A percentile compares a stretch with the other conserved stretches of the same genome.
Conservation (phyloP, 805 yeast species). For the Schwanniomyces yamadae region DNA sequence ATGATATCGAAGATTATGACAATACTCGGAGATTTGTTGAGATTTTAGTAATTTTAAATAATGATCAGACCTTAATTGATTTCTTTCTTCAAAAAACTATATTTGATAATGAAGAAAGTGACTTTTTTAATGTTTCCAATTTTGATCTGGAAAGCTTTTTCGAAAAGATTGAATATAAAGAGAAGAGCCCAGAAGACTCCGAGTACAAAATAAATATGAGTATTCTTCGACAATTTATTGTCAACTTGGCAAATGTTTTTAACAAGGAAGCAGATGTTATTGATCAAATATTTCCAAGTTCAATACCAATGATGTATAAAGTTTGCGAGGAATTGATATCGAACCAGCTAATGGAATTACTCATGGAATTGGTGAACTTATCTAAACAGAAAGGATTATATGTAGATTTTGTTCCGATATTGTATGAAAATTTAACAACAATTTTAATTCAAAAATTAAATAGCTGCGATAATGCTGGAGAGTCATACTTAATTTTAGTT, state of each 20-base stretch:
- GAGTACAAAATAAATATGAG: constrained; percentile 9
- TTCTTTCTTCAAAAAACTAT: constrained; percentile 44
- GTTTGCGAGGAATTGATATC: constrained; percentile 47
- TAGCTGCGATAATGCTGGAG: constrained; percentile 38
- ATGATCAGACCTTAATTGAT: constrained; percentile 43
- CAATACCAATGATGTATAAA: constrained; percentile 47
- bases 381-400: constrained; percentile 30
- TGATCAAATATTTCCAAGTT: constrained; percentile 44
- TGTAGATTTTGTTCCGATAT: constrained; percentile 38
- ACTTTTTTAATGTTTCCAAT: constrained; percentile 28
- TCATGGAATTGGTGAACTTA: constrained; percentile 24
- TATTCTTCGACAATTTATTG: constrained; percentile 23
- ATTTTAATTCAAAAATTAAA: constrained; percentile 25
- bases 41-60: constrained; percentile 34
- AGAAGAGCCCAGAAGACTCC: constrained; percentile 5
- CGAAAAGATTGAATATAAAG: constrained; percentile 1
- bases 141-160: constrained; percentile 25
- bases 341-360: constrained; percentile 36
- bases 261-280: constrained; percentile 37
- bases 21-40: constrained; percentile 35
- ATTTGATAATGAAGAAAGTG: constrained; percentile 35
- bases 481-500: constrained; percentile 28
- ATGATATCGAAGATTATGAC: constrained; percentile 45
- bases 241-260: constrained; percentile 33
- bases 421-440: constrained; percentile 29